Evolutionary conservation across 2,329 filamentous ascomycete species (phyloP).

Genomic region (Catunica adiposa): DNA sequence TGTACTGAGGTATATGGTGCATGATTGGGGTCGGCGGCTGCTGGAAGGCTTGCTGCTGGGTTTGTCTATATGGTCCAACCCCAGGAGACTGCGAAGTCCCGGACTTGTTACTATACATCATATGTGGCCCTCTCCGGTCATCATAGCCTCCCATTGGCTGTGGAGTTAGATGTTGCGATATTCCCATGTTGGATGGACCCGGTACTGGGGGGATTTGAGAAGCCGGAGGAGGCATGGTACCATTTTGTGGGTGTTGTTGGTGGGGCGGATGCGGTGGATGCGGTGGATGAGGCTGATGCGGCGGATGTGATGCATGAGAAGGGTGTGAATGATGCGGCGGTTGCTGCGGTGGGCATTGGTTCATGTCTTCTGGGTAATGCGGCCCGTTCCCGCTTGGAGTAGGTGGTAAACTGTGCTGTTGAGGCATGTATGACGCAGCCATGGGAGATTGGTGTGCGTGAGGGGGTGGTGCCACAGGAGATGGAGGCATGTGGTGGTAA

Average conservation of each 20-base stretch:
- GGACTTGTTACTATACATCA: neutral
- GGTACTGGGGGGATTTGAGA: neutral
- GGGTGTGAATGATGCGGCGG: neutral
- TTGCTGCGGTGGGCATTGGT: neutral
- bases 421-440: no score
- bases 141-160: neutral
- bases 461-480: neutral
- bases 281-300: neutral
- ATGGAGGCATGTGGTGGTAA: neutral
- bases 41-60: neutral
- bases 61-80: neutral
- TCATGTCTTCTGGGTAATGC: neutral
- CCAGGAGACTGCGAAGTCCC: neutral
- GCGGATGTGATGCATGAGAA: neutral
- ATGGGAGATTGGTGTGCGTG: no score
- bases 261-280: neutral
- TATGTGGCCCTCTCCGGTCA: neutral
- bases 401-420: neutral
- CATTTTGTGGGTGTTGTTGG: neutral
- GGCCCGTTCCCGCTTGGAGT: neutral
- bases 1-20: constrained; percentile 2
- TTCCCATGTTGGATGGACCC: neutral
- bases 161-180: neutral
- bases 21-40: constrained; percentile 8
- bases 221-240: constrained; percentile 2